A percentile compares a stretch with the other conserved stretches of the same genome.
Conservation (phyloP, 2,329 filamentous ascomycete genomes). For the Bipolaris bicolor region DNA sequence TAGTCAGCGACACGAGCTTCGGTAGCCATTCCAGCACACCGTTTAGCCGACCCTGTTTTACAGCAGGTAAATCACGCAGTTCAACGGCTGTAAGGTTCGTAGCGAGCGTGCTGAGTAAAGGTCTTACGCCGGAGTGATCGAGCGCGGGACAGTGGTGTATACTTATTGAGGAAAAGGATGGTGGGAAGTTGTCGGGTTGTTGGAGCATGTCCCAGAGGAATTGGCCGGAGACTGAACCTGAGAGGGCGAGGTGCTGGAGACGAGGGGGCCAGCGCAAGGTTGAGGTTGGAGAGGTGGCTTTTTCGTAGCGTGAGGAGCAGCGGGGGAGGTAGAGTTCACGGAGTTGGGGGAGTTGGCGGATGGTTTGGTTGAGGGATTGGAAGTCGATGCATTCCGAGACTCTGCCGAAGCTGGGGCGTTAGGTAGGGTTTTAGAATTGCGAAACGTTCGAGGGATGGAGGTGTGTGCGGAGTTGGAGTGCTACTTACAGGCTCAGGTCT, state of each 20-base stretch:
- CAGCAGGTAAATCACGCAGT: constrained; percentile 50
- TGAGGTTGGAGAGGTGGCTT: constrained; percentile 19
- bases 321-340: constrained; percentile 55
- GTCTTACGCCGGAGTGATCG: constrained; percentile 43
- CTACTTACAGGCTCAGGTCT: constrained; percentile 55
- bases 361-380: constrained; percentile 57
- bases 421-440: not conserved
- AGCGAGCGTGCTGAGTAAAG: constrained; percentile 46
- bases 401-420: constrained; percentile 2
- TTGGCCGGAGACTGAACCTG: constrained; percentile 52
- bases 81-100: constrained; percentile 45
- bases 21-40: constrained; percentile 51
- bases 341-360: constrained; percentile 56
- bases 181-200: constrained; percentile 40
- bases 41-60: constrained; percentile 50
- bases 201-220: constrained; percentile 50
- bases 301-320: constrained; percentile 41
- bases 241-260: constrained; percentile 51
- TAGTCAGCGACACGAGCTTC: constrained; percentile 47
- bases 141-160: constrained; percentile 54
- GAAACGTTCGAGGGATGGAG: no score
- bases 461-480: no score
- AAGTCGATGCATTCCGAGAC: constrained; percentile 60
- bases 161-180: constrained; percentile 33
- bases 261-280: constrained; percentile 53